phyloP scores from a whole-genome alignment of 2,329 filamentous ascomycete genomes.

The Colletotrichum cuscutae region DNA sequence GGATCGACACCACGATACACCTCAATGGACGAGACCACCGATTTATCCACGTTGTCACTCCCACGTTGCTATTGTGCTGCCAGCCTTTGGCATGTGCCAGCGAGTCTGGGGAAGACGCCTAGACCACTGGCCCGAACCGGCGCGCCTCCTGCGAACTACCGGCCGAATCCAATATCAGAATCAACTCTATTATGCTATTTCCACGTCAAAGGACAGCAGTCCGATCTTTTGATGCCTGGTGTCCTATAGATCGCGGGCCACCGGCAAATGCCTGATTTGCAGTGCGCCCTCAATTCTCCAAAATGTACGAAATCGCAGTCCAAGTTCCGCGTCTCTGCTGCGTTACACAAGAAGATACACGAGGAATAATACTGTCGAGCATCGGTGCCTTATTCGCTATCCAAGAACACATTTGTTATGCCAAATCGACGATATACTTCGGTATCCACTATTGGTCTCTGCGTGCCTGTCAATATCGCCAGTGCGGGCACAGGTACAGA shows the following conservation, averaged over 20 bases:
- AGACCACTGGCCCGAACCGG: background rate
- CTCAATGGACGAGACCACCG: background rate
- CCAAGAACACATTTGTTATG: background rate
- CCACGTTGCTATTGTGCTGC: background rate
- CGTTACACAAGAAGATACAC: background rate
- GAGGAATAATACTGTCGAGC: background rate
- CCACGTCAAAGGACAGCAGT: background rate
- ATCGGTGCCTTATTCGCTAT: background rate
- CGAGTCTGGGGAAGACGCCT: background rate
- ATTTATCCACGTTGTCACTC: background rate
- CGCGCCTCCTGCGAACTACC: background rate
- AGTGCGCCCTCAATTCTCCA: background rate
- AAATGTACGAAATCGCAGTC: background rate
- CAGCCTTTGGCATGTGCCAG: background rate
- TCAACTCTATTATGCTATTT: background rate
- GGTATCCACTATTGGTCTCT: constrained; percentile 1
- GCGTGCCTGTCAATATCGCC: background rate
- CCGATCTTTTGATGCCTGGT: background rate
- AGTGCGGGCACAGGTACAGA: background rate
- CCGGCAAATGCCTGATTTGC: background rate
- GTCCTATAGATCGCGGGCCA: background rate
- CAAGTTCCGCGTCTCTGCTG: background rate
- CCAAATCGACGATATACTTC: constrained; percentile 16
- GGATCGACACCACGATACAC: background rate
- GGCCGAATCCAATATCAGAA: background rate